A percentile compares a stretch with the other conserved stretches of the same genome.
Conservation (phyloP, 208 protist genomes). For the Crithidia sp. region DNA sequence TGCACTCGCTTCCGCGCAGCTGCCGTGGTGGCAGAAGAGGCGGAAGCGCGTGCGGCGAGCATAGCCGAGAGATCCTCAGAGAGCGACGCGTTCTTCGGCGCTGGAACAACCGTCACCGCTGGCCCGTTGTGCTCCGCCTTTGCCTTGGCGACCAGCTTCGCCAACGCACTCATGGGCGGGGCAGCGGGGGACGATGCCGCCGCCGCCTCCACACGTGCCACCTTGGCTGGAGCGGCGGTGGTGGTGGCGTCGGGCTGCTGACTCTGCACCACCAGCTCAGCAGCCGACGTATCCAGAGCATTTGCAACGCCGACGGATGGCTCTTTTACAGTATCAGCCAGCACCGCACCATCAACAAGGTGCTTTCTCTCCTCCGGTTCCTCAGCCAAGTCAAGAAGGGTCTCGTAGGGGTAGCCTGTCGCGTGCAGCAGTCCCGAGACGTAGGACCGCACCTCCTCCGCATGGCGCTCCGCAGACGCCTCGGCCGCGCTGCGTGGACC, state of each 20-base stretch:
- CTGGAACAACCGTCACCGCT: constrained; percentile 4
- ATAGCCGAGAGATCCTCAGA: constrained; percentile 7
- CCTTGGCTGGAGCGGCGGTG: constrained; percentile 2
- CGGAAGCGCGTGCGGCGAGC: constrained; percentile 3
- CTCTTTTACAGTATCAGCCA: not conserved
- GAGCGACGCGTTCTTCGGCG: constrained; percentile 9
- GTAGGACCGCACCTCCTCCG: constrained; percentile 29
- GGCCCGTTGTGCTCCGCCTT: constrained; percentile 42
- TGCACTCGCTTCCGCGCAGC: constrained; percentile 14
- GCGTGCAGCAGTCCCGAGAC: constrained; percentile 32
- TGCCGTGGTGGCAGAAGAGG: not conserved
- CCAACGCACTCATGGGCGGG: constrained; percentile 45
- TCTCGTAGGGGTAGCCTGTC: constrained; percentile 32
- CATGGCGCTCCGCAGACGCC: constrained; percentile 13
- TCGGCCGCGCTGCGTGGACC: constrained; percentile 11
- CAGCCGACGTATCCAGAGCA: not conserved
- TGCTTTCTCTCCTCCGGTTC: not conserved
- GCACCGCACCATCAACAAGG: not conserved
- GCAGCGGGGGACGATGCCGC: constrained; percentile 3
- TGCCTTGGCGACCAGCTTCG: constrained; percentile 52
- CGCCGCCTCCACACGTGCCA: constrained; percentile 6
- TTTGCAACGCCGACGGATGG: not conserved
- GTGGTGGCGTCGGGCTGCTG: not conserved
- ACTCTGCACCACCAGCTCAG: not conserved
- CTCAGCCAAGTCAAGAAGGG: not conserved